A percentile compares a stretch with the other conserved stretches of the same genome.
Evolutionary conservation across 345 rosid species (phyloP).

Genomic region (Salix udensis): DNA sequence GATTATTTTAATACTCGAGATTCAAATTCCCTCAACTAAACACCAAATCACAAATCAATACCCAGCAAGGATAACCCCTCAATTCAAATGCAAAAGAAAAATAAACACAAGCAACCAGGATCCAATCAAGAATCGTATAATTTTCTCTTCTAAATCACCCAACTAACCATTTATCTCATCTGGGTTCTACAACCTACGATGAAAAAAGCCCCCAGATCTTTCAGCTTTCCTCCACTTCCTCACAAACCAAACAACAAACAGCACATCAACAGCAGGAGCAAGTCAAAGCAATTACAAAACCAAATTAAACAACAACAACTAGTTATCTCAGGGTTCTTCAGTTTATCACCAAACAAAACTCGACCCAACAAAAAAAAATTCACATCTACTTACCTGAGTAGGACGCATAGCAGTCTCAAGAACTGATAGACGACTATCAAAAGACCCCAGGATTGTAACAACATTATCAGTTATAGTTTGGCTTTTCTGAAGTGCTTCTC

Average conservation of each 20-base stretch:
- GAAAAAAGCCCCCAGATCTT: background rate
- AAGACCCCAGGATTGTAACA: constrained; percentile 89
- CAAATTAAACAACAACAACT: background rate
- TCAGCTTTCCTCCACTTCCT: constrained; percentile 2
- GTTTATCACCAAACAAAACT: background rate
- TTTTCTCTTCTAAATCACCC: background rate
- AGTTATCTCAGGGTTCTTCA: background rate
- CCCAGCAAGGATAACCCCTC: background rate
- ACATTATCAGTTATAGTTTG: constrained; percentile 86
- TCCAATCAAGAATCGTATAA: background rate
- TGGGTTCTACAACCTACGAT: background rate
- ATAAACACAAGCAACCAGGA: background rate
- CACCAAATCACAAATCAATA: background rate
- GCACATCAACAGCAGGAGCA: constrained; percentile 5
- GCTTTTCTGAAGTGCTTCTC: constrained; percentile 74
- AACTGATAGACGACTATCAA: constrained; percentile 95
- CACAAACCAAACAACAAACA: background rate
- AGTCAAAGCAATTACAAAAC: background rate
- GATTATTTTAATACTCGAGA: constrained; percentile 1
- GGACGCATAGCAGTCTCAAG: constrained; percentile 99
- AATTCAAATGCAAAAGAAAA: background rate
- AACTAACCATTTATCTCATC: background rate
- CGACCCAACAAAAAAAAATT: background rate
- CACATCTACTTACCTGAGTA: constrained; percentile 58
- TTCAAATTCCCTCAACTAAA: background rate